Base-by-base conservation (phyloP, 129 eudicot species). In the Heracleum sosnowskyi region DNA sequence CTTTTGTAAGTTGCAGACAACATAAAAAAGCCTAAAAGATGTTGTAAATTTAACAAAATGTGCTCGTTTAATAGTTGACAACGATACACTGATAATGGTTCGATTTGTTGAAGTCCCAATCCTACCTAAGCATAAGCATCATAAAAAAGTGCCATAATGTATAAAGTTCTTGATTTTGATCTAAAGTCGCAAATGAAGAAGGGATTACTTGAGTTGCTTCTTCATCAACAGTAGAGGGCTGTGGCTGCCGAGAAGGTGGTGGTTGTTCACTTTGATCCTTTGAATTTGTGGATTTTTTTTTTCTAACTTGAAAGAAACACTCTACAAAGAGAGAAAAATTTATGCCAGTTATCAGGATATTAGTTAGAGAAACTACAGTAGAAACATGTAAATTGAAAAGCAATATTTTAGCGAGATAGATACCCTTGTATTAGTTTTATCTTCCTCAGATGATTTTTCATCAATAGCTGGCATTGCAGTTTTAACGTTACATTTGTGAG, bases 381-480 rank as follows among this genome's bases (percentile, higher is more conserved):
- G 3, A 45, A 31, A 15, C 4, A 0, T 6, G 18, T 26, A 0
- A 26, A 15, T 2, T 44, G 22, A 74, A 9, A 45, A 16, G 40
- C 51, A 28, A 42, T 46, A 16, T 44, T 6, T 18, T 15, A 60
- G 33, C 24, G 31, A 34, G 8, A 33, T 75, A 18, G 12, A 57
- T 81, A 81, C 85, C 87, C 78, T 81, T 33, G 69, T 11, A 35
- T 0, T 17, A 74, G 83, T 44, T 74, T 16, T 76, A 22, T 84
- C 85, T 28, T 89, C 87, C 80, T 89, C 90, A 18, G 77, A 69
- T 42, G 78, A 45, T 72, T 88, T 88, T 77, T 86, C 92, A 5
- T 86, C 86, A 16, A 74, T 46, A 24, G 78, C 4, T 37, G 79
- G 79, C 33, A 82, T 66, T 24, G 79, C 42, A 51, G 44, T 22